A percentile compares a stretch with the other conserved stretches of the same genome.
Evolutionary conservation across 2,329 filamentous ascomycete species (phyloP).

Genomic region (Phialophora tarda): DNA sequence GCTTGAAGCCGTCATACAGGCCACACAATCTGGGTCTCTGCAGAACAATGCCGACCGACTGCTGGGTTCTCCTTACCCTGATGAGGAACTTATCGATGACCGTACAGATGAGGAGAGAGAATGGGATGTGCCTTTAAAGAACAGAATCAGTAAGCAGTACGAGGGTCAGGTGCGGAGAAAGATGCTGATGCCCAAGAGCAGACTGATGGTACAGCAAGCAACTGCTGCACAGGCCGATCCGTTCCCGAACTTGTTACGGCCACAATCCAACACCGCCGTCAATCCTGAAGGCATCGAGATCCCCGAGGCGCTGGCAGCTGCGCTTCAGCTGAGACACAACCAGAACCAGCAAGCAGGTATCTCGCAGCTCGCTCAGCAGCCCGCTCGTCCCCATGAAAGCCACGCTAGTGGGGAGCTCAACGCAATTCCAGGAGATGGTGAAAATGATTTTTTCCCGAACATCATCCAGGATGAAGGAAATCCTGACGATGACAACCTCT

Average conservation of each 20-base stretch:
- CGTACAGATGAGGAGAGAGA: neutral
- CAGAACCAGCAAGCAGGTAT: neutral
- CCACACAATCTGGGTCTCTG: neutral
- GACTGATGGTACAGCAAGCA: neutral
- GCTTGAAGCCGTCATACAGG: neutral
- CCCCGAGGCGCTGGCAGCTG: neutral
- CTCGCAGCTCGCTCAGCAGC: neutral
- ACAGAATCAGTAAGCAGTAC: neutral
- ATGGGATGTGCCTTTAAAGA: neutral
- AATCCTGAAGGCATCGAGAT: neutral
- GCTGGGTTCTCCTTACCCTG: neutral
- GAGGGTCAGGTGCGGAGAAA: neutral
- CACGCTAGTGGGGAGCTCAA: neutral
- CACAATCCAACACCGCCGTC: neutral
- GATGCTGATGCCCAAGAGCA: neutral
- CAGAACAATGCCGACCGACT: neutral
- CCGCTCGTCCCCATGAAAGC: neutral
- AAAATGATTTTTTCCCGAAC: neutral
- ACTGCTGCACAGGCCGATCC: neutral
- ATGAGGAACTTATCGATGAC: neutral
- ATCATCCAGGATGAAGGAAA: neutral
- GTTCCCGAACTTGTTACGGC: neutral
- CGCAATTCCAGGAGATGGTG: neutral
- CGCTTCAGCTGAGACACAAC: neutral
- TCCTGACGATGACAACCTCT: neutral